Conservation (phyloP, 1,139 yeast genomes). For the Chernovozyma sophiae-reginae region DNA sequence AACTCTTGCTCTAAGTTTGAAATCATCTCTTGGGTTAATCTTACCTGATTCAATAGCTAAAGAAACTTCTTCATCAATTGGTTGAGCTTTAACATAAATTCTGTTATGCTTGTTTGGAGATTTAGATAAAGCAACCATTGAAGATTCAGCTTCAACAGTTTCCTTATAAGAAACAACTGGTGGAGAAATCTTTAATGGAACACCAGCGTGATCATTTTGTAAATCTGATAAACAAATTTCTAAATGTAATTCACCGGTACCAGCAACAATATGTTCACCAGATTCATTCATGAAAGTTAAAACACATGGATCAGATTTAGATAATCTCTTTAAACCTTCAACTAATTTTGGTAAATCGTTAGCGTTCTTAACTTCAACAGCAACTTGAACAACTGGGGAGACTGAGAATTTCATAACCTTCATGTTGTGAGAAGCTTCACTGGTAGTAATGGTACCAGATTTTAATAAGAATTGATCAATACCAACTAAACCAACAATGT, state of each 20-base stretch:
- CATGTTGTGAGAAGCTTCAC: slow-evolving; percentile 97
- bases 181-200: slow-evolving; percentile 95
- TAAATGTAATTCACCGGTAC: slow-evolving; percentile 99
- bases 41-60: slow-evolving; percentile 90
- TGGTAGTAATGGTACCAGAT: slow-evolving; percentile 98
- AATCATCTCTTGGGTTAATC: slow-evolving; percentile 94
- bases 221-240: slow-evolving; percentile 96
- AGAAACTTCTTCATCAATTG: slow-evolving; percentile 90
- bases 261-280: slow-evolving; percentile 99
- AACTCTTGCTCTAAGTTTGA: slow-evolving; percentile 98
- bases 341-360: slow-evolving; percentile 99
- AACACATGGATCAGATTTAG: slow-evolving; percentile 99
- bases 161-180: slow-evolving; percentile 99
- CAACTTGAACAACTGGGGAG: slow-evolving; percentile 99
- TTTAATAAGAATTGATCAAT: slow-evolving; percentile 98
- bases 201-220: slow-evolving; percentile 99
- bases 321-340: slow-evolving; percentile 99
- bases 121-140: slow-evolving; percentile 95
- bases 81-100: slow-evolving; percentile 96
- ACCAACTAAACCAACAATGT: slow-evolving; percentile 99
- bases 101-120: slow-evolving; percentile 99
- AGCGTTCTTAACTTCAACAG: slow-evolving; percentile 99
- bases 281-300: slow-evolving; percentile 81
- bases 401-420: slow-evolving; percentile 99
- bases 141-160: slow-evolving; percentile 90